Evolutionary conservation across 1,284 basidiomycete species (phyloP).

Genomic region (Marasmius fiardii): DNA sequence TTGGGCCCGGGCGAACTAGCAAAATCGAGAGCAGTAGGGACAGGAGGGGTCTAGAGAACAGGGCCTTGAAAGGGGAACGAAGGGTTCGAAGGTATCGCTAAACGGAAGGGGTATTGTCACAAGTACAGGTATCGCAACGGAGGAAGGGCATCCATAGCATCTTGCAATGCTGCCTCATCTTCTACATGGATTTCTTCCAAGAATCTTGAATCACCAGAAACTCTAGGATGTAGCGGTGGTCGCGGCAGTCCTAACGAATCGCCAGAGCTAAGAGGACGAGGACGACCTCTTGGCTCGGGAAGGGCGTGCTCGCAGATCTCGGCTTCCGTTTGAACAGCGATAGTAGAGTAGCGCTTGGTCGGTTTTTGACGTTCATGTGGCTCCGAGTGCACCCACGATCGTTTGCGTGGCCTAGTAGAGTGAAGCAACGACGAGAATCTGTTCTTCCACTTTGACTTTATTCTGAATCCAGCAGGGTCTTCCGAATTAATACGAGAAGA

Average conservation of each 20-base stretch:
- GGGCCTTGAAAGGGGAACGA: background rate
- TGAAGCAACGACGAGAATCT: background rate
- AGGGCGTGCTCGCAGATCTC: background rate
- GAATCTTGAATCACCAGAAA: background rate
- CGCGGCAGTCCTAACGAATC: background rate
- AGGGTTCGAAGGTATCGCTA: background rate
- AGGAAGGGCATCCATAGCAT: background rate
- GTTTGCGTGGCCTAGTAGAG: background rate
- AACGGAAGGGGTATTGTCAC: background rate
- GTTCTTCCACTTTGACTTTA: background rate
- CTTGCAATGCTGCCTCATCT: background rate
- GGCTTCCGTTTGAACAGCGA: background rate
- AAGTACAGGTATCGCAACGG: background rate
- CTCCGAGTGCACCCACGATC: background rate
- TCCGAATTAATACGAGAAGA: background rate
- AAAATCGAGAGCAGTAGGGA: background rate
- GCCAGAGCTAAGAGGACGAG: no score
- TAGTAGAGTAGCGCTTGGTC: background rate
- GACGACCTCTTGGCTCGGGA: background rate
- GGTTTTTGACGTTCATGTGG: background rate
- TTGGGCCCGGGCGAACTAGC: no score
- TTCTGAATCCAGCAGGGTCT: background rate
- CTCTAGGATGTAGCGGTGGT: background rate
- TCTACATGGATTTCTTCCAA: background rate
- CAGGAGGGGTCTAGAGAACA: background rate